phyloP scores from a whole-genome alignment of 345 rosid genomes.

The Mercurialis annua region DNA sequence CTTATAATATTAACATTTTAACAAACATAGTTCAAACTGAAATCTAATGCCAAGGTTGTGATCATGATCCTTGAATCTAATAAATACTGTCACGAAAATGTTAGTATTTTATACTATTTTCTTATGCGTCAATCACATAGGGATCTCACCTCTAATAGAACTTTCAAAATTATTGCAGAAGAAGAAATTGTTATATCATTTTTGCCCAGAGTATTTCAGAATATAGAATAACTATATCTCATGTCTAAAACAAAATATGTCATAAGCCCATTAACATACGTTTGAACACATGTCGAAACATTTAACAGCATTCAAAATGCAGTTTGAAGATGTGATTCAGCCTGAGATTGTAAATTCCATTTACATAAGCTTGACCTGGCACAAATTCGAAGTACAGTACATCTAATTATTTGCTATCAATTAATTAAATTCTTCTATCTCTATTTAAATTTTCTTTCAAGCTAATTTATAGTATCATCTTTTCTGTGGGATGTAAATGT shows the following conservation, averaged over 20 bases:
- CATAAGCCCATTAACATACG: background rate
- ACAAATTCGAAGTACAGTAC: no score
- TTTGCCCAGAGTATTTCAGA: background rate
- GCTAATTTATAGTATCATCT: no score
- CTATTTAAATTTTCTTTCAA: no score
- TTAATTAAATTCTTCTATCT: no score
- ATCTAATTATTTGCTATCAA: no score
- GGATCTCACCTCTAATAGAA: background rate
- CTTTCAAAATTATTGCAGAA: background rate
- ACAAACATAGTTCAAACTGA: background rate
- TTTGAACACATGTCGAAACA: no score
- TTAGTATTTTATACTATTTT: background rate
- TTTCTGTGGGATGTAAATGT: no score
- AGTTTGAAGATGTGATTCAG: no score
- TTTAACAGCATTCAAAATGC: no score
- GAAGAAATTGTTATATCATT: background rate
- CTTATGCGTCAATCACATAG: background rate
- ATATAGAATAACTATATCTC: background rate
- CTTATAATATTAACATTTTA: slow-evolving; percentile 4
- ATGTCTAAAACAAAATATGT: background rate
- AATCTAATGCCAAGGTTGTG: background rate
- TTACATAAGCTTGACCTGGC: no score
- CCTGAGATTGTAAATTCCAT: no score
- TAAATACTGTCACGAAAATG: background rate
- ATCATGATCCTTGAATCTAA: background rate